Conservation (phyloP, 108 stramenopile species). For the Cyclotella kingstonii region DNA sequence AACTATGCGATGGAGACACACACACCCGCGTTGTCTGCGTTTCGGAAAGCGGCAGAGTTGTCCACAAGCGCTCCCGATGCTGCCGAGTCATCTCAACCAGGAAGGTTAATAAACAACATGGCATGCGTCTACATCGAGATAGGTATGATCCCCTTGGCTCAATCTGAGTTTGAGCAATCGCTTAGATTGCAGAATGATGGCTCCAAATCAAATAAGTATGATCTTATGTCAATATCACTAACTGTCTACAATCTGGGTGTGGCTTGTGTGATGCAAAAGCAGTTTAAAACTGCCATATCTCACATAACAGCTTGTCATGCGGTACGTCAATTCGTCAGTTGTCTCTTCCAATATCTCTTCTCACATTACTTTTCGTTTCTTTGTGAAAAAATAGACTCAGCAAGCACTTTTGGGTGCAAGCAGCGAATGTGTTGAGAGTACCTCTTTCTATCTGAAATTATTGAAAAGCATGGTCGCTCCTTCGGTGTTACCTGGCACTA, state of each 20-base stretch:
- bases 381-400: conserved; percentile 10
- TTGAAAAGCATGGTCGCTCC: conserved; percentile 5
- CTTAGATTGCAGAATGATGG: conserved; percentile 15
- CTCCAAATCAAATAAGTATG: conserved; percentile 10
- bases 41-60: conserved; percentile 26
- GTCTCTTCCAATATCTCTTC: too few species aligned
- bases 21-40: conserved; percentile 19
- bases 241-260: conserved; percentile 29
- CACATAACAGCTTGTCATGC: conserved; percentile 11
- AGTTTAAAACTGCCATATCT: conserved; percentile 8
- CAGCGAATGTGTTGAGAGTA: conserved; percentile 10
- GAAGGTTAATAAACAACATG: conserved; percentile 25
- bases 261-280: conserved; percentile 19
- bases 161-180: conserved; percentile 18
- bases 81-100: conserved; percentile 2
- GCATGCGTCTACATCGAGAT: conserved; percentile 25
- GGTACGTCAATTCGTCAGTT: neutral
- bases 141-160: conserved; percentile 8
- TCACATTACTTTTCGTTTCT: neutral
- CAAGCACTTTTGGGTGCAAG: conserved; percentile 12
- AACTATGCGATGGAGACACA: conserved; percentile 27
- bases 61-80: conserved; percentile 1
- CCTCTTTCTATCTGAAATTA: conserved; percentile 17
- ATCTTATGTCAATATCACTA: conserved; percentile 29
- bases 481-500: neutral